Evolutionary conservation across 1,284 basidiomycete species (phyloP).

Genomic region (Ustilago cynodontis): DNA sequence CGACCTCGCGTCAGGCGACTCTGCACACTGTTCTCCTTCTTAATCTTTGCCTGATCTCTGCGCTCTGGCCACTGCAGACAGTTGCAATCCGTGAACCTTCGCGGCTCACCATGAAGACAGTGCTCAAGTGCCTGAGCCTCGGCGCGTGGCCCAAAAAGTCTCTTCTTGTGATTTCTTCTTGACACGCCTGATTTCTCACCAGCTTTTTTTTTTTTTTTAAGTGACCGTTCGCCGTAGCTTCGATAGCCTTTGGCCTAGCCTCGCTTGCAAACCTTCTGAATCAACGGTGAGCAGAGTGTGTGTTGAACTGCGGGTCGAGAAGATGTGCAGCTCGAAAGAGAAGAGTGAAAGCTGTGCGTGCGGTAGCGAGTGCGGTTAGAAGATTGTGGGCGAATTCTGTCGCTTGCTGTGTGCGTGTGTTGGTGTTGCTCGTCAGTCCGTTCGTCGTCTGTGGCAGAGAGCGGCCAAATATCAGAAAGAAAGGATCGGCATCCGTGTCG

Average conservation of each 20-base stretch:
- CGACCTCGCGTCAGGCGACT: conserved; percentile 12
- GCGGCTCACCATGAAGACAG: not conserved
- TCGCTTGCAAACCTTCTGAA: not conserved
- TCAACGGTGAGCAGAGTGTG: not conserved
- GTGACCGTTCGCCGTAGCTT: conserved; percentile 6
- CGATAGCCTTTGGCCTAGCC: not conserved
- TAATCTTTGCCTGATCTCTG: conserved; percentile 5
- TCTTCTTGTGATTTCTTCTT: conserved; percentile 2
- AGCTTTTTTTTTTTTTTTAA: not conserved
- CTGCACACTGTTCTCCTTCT: conserved; percentile 1
- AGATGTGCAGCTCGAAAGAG: not conserved
- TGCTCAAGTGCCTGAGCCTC: conserved; percentile 5
- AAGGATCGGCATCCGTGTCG: conserved; percentile 6
- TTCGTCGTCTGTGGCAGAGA: not conserved
- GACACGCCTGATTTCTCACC: conserved; percentile 2
- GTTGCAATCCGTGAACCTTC: conserved; percentile 4
- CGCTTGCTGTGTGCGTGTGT: not conserved
- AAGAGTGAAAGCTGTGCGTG: not conserved
- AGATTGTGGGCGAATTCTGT: conserved; percentile 4
- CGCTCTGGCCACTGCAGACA: conserved; percentile 8
- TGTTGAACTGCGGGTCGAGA: not conserved
- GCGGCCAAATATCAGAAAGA: not conserved
- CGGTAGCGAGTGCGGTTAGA: not conserved
- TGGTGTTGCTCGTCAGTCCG: conserved; percentile 4
- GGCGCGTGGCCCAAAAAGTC: conserved; percentile 8